A percentile compares a stretch with the other conserved stretches of the same genome.
Evolutionary conservation across 2,329 filamentous ascomycete species (phyloP).

Genomic region (Fusarium brachygibbosum): DNA sequence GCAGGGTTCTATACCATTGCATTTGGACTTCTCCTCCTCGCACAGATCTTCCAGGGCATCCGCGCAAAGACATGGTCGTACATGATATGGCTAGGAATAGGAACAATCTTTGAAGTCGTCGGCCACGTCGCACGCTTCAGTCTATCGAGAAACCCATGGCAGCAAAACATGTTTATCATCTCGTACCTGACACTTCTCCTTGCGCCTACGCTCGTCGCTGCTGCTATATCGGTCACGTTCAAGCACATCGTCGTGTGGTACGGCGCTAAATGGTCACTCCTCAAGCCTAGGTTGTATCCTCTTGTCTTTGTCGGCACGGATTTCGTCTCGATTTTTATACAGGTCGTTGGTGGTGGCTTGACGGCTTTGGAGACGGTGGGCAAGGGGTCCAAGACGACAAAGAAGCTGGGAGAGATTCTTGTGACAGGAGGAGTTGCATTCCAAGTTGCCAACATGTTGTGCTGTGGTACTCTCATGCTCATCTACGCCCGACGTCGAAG

Average conservation of each 20-base stretch:
- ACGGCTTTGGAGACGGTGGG: constrained; percentile 24
- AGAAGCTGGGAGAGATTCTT: constrained; percentile 33
- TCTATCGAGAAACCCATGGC: constrained; percentile 58
- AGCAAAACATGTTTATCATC: constrained; percentile 55
- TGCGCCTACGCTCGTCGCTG: constrained; percentile 59
- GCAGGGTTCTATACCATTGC: constrained; percentile 52
- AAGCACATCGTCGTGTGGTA: constrained; percentile 61
- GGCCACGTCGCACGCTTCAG: constrained; percentile 60
- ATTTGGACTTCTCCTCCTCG: constrained; percentile 53
- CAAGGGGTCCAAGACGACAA: constrained; percentile 17
- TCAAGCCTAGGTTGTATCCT: constrained; percentile 60
- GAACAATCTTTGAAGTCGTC: constrained; percentile 56
- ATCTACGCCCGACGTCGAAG: constrained; percentile 29
- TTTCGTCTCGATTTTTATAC: constrained; percentile 55
- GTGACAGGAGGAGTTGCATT: constrained; percentile 47
- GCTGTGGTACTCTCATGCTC: constrained; percentile 39
- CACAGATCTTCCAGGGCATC: constrained; percentile 52
- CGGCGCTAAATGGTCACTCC: constrained; percentile 56
- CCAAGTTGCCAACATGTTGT: constrained; percentile 48
- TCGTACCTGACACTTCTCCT: constrained; percentile 59
- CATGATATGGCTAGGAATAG: constrained; percentile 54
- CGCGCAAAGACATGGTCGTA: constrained; percentile 57
- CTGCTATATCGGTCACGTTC: constrained; percentile 61
- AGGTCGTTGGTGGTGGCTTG: constrained; percentile 40
- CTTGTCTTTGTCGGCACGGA: constrained; percentile 66